Conservation (phyloP, 2,329 filamentous ascomycete genomes). For the Sphaerostilbella broomeana region DNA sequence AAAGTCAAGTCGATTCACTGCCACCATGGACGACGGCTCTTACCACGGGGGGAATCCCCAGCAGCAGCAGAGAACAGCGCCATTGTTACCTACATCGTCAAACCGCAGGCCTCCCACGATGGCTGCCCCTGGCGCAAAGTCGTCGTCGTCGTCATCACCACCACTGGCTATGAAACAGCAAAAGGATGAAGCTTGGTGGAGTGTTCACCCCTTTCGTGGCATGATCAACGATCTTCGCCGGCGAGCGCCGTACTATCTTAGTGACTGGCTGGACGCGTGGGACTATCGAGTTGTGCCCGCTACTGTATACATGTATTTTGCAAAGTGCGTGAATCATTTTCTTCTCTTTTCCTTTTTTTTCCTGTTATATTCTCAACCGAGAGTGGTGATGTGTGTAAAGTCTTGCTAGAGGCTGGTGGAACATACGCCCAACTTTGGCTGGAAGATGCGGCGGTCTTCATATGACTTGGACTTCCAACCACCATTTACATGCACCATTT, state of each 20-base stretch:
- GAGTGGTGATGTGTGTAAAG: no score
- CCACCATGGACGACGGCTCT: no score
- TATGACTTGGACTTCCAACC: no score
- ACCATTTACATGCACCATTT: no score
- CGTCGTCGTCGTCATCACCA: no score
- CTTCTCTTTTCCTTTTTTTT: background rate
- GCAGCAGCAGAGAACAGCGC: background rate
- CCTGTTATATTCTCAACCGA: background rate
- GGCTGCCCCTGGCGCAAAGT: background rate
- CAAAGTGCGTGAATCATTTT: conserved; percentile 54
- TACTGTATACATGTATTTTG: conserved; percentile 92
- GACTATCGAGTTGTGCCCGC: conserved; percentile 84
- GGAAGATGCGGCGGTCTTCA: no score
- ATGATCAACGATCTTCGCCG: conserved; percentile 74
- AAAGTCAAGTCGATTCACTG: no score
- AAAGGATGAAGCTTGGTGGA: conserved; percentile 56
- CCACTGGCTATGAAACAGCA: background rate
- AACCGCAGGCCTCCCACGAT: background rate
- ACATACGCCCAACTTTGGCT: no score
- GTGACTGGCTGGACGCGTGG: conserved; percentile 83
- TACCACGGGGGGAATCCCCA: no score
- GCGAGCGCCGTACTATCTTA: conserved; percentile 68
- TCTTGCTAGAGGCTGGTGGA: no score
- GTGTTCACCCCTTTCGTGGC: conserved; percentile 65
- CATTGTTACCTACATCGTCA: background rate